A percentile compares a stretch with the other conserved stretches of the same genome.
These are phyloP conservation scores for Arthrobotrys iridis DNA, from an alignment of 2,329 filamentous ascomycete genomes.

Conservation along the genomic window DNA sequence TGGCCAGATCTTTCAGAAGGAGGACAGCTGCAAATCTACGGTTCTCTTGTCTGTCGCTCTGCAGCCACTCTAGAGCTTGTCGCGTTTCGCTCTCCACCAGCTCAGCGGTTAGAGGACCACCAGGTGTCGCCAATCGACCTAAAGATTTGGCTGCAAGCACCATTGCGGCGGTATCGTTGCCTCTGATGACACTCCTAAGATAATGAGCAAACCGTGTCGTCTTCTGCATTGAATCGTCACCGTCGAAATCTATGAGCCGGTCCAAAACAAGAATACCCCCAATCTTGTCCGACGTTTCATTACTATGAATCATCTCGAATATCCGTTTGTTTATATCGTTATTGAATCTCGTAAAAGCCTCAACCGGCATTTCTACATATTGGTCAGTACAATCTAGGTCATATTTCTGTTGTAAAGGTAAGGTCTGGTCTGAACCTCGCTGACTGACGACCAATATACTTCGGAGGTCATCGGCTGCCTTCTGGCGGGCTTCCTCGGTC, in stretches of 20 bases:
- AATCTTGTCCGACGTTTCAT: conserved; percentile 85
- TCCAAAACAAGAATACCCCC: conserved; percentile 93
- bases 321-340: conserved; percentile 74
- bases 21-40: conserved; percentile 92
- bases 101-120: conserved; percentile 92
- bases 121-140: conserved; percentile 88
- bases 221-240: conserved; percentile 90
- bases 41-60: conserved; percentile 92
- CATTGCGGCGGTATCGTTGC: conserved; percentile 91
- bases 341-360: conserved; percentile 79
- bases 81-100: conserved; percentile 97
- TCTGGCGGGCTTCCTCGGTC: conserved; percentile 63
- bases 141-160: conserved; percentile 87
- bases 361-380: conserved; percentile 76
- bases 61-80: conserved; percentile 94
- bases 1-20: conserved; percentile 86
- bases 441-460: conserved; percentile 63
- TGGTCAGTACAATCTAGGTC: background rate
- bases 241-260: conserved; percentile 93
- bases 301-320: conserved; percentile 80
- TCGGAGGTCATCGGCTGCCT: conserved; percentile 63
- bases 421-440: conserved; percentile 61
- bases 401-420: conserved; percentile 1
- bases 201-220: conserved; percentile 94
- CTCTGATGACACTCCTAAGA: conserved; percentile 84